Percentiles rank a stretch among this genome's conserved stretches.
Evolutionary conservation across 768 basidiomycete genomes (phyloP).

Genomic region (Psilocybe subaeruginosa): DNA sequence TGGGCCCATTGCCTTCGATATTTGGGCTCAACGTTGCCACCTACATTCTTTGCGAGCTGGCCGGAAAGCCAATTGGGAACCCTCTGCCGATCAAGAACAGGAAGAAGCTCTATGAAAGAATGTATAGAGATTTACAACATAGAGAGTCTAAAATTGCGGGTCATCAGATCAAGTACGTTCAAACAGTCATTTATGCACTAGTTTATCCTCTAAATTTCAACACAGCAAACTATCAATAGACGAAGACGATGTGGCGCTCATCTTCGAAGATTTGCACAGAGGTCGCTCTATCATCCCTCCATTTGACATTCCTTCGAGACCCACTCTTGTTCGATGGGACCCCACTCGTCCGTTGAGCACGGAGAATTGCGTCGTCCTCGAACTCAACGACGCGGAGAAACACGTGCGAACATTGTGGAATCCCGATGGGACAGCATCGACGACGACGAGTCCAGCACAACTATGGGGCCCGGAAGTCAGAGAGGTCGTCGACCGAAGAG

Average conservation of each 20-base stretch:
- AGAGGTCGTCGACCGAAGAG: conserved; percentile 57
- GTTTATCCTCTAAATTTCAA: neutral
- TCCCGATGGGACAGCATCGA: conserved; percentile 20
- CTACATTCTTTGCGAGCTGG: conserved; percentile 85
- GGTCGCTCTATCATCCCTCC: conserved; percentile 83
- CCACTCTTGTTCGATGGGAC: conserved; percentile 85
- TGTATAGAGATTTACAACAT: conserved; percentile 75
- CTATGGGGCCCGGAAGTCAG: conserved; percentile 75
- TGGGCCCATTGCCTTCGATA: conserved; percentile 85
- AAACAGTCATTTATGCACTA: neutral
- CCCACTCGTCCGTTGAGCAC: conserved; percentile 57
- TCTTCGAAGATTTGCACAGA: conserved; percentile 88
- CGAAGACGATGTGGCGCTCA: conserved; percentile 79
- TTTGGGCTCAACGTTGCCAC: conserved; percentile 92
- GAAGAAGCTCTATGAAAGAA: conserved; percentile 79
- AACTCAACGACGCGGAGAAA: conserved; percentile 69
- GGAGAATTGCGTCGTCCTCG: conserved; percentile 90
- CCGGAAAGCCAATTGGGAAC: conserved; percentile 80
- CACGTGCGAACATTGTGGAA: conserved; percentile 55
- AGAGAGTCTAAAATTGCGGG: conserved; percentile 75
- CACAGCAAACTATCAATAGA: conserved; percentile 75
- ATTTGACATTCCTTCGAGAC: conserved; percentile 68
- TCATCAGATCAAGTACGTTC: conserved; percentile 57
- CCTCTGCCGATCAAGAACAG: conserved; percentile 87
- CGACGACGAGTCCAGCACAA: conserved; percentile 43